Evolutionary conservation across 495 filamentous ascomycete genomes (phyloP), one percentile per base, ranked within the genome.

Genomic region (Penicillium atrosanguineum): DNA sequence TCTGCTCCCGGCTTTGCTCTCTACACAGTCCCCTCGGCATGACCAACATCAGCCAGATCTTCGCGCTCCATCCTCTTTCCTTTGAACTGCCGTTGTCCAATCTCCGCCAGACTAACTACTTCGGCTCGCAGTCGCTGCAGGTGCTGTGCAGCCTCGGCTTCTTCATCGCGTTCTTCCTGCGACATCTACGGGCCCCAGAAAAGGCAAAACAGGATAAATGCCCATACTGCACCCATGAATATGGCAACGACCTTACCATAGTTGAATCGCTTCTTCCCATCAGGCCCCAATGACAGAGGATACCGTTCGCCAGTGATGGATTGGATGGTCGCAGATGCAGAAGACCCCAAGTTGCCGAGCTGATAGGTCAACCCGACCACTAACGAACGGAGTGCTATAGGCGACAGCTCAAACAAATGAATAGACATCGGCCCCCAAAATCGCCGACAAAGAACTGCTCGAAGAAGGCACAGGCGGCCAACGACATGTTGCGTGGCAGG

Each of bases 311-410:
- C 74, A 43, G 75, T 70, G 12, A 62, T 63, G 7, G 61, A 60
- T 40, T 74, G 63, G 28, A 75, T 76, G 0, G 72, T 75, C 0
- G 68, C 63, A 4, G 70, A 64, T 7, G 70, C 67, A 0, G 64
- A 66, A 4, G 72, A 69, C 6, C 61, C 68, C 12, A 72, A 56
- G 38, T 72, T 72, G 19, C 69, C 72, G 18, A 73, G 63, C 55
- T 75, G 68, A 44, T 72, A 74, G 14, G 61, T 69, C 34, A 71
- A 21, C 14, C 71, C 68, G 6, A 71, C 63, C 39, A 69, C 53
- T 7, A 74, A 51, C 1, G 64, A 55, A 26, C 72, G 69, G 11
- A 75, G 46, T 7, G 55, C 56, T 4, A 49, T 55, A 2, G 72
- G 68, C 1, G 62, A 64, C 5, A 75, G 48, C 48, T 71, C 71